phyloP scores from a whole-genome alignment of 345 rosid species.

The Fremontodendron californicum region DNA sequence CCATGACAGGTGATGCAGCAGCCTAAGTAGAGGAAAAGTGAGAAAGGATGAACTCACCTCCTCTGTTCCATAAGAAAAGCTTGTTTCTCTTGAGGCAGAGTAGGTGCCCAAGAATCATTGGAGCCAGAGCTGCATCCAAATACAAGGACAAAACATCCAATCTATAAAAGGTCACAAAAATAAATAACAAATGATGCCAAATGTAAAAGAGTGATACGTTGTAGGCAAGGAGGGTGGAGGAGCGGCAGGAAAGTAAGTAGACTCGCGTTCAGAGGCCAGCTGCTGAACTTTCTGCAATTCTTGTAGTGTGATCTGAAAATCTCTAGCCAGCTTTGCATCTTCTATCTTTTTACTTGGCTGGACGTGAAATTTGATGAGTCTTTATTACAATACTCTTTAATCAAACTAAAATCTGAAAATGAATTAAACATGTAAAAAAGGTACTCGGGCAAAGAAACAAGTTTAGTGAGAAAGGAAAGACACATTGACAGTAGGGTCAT shows the following conservation, averaged over 20 bases:
- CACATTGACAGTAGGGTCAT: conserved; percentile 36
- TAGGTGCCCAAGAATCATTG: conserved; percentile 22
- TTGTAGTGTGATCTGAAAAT: conserved; percentile 53
- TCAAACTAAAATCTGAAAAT: not conserved
- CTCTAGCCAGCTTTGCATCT: conserved; percentile 70
- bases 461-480: not conserved
- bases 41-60: conserved; percentile 26
- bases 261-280: conserved; percentile 62
- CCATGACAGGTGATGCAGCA: not conserved
- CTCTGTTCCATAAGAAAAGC: conserved; percentile 49
- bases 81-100: conserved; percentile 34
- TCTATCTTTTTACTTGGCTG: conserved; percentile 57
- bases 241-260: conserved; percentile 50
- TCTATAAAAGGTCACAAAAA: not conserved
- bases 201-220: conserved; percentile 7
- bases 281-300: conserved; percentile 69
- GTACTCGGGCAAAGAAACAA: not conserved
- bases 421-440: not conserved
- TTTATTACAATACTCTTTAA: too few species aligned
- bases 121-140: conserved; percentile 37
- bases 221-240: conserved; percentile 37
- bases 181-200: not conserved
- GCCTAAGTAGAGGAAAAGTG: not conserved
- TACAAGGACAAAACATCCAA: conserved; percentile 4
- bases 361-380: not conserved